Evolutionary conservation across 2,329 filamentous ascomycete species (phyloP), one percentile per base, ranked within the genome.

Genomic region (Alternaria triticimaculans): DNA sequence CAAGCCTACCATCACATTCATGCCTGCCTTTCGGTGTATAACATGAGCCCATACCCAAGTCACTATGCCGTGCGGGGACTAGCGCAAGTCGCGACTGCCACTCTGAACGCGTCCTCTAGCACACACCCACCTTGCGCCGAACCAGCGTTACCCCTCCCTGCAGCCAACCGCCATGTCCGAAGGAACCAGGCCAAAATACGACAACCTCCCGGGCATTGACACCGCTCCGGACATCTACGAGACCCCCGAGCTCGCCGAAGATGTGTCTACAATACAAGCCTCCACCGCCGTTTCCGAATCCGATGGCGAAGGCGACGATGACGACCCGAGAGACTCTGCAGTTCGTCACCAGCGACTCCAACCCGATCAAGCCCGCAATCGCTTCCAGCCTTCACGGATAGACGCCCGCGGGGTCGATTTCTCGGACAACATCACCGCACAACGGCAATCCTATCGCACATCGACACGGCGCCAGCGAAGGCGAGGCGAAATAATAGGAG

Each of bases 181-280:
- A 71, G 70, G 68, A 25, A 66, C 72, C 25, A 74, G 76, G 63
- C 76, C 74, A 4, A 79, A 79, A 57, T 79, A 78, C 54, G 76
- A 78, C 61, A 96, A 92, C 58, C 74, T 79, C n/a, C 77, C 77
- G 10, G 77, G 77, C 62, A 80, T 79, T 60, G 94, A 97, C 82
- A 92, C 91, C 58, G 94, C 94, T 26, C 94, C 94, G 70, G 96
- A 98, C 77, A 93, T 97, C 74, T 98, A 97, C 84, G 95, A 98
- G 82, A 98, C 96, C 15, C 94, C 95, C 69, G 94, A 97, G 60
- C 84, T 97, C 70, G 95, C 92, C 60, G 93, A 97, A 76, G 94
- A 97, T 80, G 92, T 89, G 67, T 97, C 94, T 21, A 97, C 94
- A 51, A 84, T 94, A 61, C 92, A 90, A 60, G 77, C 77, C 50